phyloP scores from a whole-genome alignment of 768 basidiomycete species.

The Lentinus brumalis region DNA sequence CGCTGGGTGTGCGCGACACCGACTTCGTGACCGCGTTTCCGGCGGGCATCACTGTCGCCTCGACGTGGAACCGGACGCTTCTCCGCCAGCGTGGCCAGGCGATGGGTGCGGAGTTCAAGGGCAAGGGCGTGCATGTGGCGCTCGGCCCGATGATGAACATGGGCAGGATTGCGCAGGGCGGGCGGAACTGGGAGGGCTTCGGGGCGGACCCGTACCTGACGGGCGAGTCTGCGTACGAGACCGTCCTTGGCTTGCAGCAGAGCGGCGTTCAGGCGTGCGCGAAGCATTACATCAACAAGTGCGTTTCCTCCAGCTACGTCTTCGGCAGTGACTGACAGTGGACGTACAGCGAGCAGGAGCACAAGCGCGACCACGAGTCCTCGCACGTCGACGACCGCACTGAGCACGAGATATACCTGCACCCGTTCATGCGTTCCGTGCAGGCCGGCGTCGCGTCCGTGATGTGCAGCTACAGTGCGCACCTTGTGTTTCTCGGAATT shows the following conservation, averaged over 20 bases:
- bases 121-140: conserved; percentile 83
- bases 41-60: conserved; percentile 76
- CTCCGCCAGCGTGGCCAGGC: conserved; percentile 75
- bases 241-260: conserved; percentile 80
- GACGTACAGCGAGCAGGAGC: conserved; percentile 63
- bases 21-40: conserved; percentile 82
- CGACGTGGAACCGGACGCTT: conserved; percentile 79
- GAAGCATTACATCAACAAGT: conserved; percentile 83
- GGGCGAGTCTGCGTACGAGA: conserved; percentile 81
- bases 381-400: conserved; percentile 83
- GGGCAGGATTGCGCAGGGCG: conserved; percentile 76
- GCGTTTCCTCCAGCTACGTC: conserved; percentile 21
- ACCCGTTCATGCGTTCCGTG: conserved; percentile 69
- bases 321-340: no score
- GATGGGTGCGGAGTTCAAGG: conserved; percentile 84
- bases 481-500: background rate
- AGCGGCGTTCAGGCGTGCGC: conserved; percentile 85
- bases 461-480: conserved; percentile 78
- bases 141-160: conserved; percentile 87
- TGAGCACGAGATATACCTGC: conserved; percentile 72
- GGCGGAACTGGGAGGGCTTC: conserved; percentile 95
- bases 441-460: conserved; percentile 73
- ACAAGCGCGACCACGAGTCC: conserved; percentile 51
- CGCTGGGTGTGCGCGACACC: conserved; percentile 74
- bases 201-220: conserved; percentile 86